Conservation (phyloP, 169 alveolate species). For the Cryptosporidium ryanae region DNA sequence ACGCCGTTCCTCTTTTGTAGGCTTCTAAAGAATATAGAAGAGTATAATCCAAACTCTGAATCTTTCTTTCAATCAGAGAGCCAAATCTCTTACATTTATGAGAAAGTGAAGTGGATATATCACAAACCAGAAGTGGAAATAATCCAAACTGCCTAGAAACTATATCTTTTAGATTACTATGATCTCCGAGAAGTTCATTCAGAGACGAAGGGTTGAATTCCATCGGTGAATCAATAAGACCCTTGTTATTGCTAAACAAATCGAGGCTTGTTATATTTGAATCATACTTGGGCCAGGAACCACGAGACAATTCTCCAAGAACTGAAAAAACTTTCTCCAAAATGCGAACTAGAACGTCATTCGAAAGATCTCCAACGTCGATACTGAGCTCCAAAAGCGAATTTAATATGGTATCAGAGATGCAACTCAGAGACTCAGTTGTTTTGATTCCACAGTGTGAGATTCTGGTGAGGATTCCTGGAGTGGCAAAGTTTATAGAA, state of each 20-base stretch:
- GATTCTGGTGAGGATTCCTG: neutral
- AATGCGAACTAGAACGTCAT: neutral
- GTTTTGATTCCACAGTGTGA: neutral
- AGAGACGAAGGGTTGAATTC: neutral
- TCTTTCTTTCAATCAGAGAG: neutral
- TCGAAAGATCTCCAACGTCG: conserved; percentile 12
- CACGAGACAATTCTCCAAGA: conserved; percentile 14
- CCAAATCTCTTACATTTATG: neutral
- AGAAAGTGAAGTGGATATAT: neutral
- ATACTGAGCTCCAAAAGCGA: neutral
- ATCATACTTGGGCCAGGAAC: conserved; percentile 5
- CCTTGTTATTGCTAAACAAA: neutral
- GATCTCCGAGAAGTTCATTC: neutral
- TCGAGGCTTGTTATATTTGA: neutral
- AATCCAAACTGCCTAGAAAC: neutral
- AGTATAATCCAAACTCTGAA: neutral
- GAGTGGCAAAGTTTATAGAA: conserved; percentile 10
- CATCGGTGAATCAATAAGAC: too few species aligned
- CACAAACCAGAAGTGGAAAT: neutral
- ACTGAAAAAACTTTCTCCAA: neutral
- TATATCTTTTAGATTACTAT: neutral
- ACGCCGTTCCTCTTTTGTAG: neutral
- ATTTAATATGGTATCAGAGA: conserved; percentile 2
- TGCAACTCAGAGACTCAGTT: neutral
- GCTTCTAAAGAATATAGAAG: neutral